Evolutionary conservation across 148 eudicot genomes (phyloP).

Genomic region (Vaccinium macrocarpon): DNA sequence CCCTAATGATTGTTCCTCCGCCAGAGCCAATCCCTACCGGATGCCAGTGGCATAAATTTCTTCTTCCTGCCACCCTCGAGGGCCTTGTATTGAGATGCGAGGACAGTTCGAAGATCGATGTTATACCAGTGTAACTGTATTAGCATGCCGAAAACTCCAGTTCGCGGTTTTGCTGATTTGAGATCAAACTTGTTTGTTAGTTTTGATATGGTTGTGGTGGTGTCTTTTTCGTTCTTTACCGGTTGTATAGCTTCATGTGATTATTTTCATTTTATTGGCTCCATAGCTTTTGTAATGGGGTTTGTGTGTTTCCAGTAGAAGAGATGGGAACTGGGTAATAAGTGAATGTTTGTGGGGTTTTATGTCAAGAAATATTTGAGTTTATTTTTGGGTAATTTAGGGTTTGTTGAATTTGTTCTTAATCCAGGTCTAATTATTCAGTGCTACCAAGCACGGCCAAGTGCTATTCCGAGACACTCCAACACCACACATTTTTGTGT

Average conservation of each 20-base stretch:
- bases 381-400: conserved; percentile 13
- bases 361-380: conserved; percentile 3
- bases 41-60: conserved; percentile 89
- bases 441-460: too few relatives aligned
- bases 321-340: conserved; percentile 11
- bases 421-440: not conserved
- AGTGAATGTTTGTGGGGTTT: conserved; percentile 10
- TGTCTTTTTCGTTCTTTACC: conserved; percentile 7
- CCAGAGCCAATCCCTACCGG: conserved; percentile 80
- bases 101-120: conserved; percentile 81
- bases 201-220: conserved; percentile 12
- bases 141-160: conserved; percentile 13
- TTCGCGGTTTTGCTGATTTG: conserved; percentile 9
- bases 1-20: conserved; percentile 90
- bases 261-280: conserved; percentile 18
- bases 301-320: conserved; percentile 25
- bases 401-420: conserved; percentile 6
- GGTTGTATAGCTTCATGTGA: conserved; percentile 33
- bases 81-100: conserved; percentile 94
- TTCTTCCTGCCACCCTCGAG: conserved; percentile 81
- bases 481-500: too few relatives aligned
- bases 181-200: conserved; percentile 16
- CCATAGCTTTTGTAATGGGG: conserved; percentile 24
- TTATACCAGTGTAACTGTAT: conserved; percentile 76
- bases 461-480: too few relatives aligned